Conservation (phyloP, 257 asterid species). For the Galeopsis tetrahit region DNA sequence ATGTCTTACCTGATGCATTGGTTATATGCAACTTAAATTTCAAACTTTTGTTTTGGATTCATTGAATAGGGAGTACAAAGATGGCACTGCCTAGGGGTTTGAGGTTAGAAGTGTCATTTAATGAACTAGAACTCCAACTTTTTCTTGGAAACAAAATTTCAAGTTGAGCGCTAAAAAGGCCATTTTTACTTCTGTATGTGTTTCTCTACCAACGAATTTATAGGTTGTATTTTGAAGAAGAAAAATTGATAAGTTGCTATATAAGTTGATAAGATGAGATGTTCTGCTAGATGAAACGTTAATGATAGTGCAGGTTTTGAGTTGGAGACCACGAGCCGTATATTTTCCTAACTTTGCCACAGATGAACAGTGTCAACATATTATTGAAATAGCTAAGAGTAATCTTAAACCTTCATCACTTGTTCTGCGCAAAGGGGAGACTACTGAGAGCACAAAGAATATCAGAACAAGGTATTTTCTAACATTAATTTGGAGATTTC, state of each 20-base stretch:
- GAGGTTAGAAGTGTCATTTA: not conserved
- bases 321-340: constrained; percentile 86
- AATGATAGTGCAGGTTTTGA: constrained; percentile 59
- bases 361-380: constrained; percentile 66
- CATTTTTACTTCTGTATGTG: not conserved
- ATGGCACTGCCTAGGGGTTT: not conserved
- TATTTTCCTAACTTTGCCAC: constrained; percentile 83
- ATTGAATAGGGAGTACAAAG: not conserved
- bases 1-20: not conserved
- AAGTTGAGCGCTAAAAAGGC: not conserved
- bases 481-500: not conserved
- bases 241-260: not conserved
- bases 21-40: not conserved
- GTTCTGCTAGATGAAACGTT: not conserved
- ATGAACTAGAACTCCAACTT: not conserved
- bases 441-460: constrained; percentile 73
- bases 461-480: constrained; percentile 75
- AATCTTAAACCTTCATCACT: constrained; percentile 72
- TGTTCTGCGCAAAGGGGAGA: constrained; percentile 84
- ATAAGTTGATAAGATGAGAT: not conserved
- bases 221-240: not conserved
- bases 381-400: constrained; percentile 59
- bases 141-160: not conserved
- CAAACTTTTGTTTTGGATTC: not conserved
- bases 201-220: not conserved